Conservation (phyloP, 1,139 yeast species). For the Geotrichum phurueaensis region DNA sequence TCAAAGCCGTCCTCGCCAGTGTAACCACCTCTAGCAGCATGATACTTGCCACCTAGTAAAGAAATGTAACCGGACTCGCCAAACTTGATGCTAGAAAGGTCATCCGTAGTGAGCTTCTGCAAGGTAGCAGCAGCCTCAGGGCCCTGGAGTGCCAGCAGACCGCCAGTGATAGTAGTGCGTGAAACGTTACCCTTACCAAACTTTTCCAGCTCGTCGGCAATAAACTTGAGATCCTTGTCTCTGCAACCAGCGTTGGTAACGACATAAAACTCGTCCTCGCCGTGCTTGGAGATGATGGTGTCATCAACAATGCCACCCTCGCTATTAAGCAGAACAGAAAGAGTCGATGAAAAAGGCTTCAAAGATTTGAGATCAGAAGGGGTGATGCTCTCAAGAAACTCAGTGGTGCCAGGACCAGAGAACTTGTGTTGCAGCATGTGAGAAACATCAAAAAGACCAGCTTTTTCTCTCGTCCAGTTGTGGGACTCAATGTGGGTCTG, state of each 20-base stretch:
- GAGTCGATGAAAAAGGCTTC: constrained; percentile 55
- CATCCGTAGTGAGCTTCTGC: constrained; percentile 56
- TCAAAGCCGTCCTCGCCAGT: constrained; percentile 99
- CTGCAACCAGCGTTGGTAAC: constrained; percentile 98
- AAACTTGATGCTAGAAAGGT: constrained; percentile 59
- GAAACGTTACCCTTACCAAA: constrained; percentile 39
- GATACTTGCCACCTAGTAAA: constrained; percentile 46
- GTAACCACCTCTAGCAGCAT: constrained; percentile 89
- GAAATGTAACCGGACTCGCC: constrained; percentile 62
- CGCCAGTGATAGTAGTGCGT: constrained; percentile 65
- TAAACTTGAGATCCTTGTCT: constrained; percentile 65
- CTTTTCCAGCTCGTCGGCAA: constrained; percentile 48
- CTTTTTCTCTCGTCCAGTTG: constrained; percentile 82
- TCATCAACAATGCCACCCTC: constrained; percentile 83
- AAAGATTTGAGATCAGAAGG: constrained; percentile 71
- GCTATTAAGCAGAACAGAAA: constrained; percentile 70
- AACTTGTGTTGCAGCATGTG: constrained; percentile 92
- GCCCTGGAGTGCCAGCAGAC: constrained; percentile 86
- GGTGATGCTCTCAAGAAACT: constrained; percentile 68
- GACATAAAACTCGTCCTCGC: constrained; percentile 69
- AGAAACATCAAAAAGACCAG: constrained; percentile 91
- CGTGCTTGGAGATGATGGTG: constrained; percentile 81
- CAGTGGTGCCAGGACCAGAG: constrained; percentile 61
- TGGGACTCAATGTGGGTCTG: constrained; percentile 90
- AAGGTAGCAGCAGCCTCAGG: constrained; percentile 68